Base-by-base conservation (phyloP, 2,329 filamentous ascomycete genomes). In the Colletotrichum spaethianum region DNA sequence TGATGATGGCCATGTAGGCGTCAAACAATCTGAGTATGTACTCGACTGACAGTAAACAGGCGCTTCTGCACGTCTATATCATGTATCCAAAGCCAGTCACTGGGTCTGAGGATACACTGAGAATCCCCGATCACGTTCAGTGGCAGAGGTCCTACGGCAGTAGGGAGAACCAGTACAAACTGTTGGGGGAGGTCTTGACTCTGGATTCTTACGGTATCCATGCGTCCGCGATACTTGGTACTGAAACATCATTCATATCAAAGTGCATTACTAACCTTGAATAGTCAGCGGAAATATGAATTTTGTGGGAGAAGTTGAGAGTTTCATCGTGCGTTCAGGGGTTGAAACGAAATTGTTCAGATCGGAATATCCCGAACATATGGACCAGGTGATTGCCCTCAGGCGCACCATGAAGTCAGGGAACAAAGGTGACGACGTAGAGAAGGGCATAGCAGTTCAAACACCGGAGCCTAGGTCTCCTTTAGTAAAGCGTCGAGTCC, bases 161-260 rank as follows among this genome's bases (percentile, higher is more conserved):
- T 7, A 63, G 12, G 36, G 46, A 63, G 60, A 20, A 63, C 36
- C 18, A 63, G 16, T 63, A 63, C 8, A 63, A 52, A 40, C 60
- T 63, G 16, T 33, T 63, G 9, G 5, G n/a, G 7, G 60, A 63
- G 36, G 36, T 63, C 20, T 28, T 63, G 6, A 16, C 36, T 1
- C 11, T 63, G 2, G 60, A 63, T 44, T 63, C 60, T n/a, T 50
- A 63, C 36, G 3, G 60, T 18, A 12, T 18, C 0, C 4, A 52
- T 63, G 36, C 23, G 1, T 63, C 16, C 6, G 60, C 60, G 11
- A 31, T 63, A 26, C 46, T 63, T 20, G 36, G 46, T 63, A 63
- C 5, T 9, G 9, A 8, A 26, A 50, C n/a, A 12, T n/a, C 23
- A 12, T 26, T 20, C 11, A 26, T 11, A 26, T n/a, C n/a, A 11